Conservation (phyloP, 345 rosid genomes). For the Lumnitzera littorea region DNA sequence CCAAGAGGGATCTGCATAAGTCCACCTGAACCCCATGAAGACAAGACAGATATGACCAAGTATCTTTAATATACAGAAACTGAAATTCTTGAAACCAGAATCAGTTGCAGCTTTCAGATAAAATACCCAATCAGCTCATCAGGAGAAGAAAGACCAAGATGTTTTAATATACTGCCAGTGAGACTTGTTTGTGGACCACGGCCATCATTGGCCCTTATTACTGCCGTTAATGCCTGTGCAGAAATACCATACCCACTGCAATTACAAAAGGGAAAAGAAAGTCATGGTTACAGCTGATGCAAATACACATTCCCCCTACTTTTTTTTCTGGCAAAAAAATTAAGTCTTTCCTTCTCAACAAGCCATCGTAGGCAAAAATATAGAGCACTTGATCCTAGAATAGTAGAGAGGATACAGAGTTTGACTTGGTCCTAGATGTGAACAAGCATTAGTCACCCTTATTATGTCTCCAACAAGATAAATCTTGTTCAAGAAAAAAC, state of each 20-base stretch:
- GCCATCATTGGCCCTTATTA: conserved; percentile 86
- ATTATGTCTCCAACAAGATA: too few relatives aligned
- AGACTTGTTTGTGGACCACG: conserved; percentile 82
- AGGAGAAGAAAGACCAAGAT: conserved; percentile 69
- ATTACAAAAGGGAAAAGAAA: conserved; percentile 1
- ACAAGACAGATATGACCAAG: conserved; percentile 6
- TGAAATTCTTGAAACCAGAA: background rate
- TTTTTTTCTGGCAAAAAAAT: too few relatives aligned
- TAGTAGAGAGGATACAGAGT: too few relatives aligned
- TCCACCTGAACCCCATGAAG: conserved; percentile 40
- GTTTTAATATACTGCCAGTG: conserved; percentile 46
- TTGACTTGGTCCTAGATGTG: too few relatives aligned
- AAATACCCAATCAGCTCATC: conserved; percentile 73
- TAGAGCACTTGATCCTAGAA: too few relatives aligned
- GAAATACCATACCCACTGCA: conserved; percentile 92
- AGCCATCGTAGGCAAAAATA: too few relatives aligned
- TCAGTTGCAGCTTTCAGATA: background rate
- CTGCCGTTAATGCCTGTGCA: conserved; percentile 87
- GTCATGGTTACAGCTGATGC: background rate
- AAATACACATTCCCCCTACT: too few relatives aligned
- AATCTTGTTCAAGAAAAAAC: too few relatives aligned
- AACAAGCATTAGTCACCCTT: too few relatives aligned
- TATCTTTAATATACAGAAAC: background rate
- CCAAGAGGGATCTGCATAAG: conserved; percentile 77
- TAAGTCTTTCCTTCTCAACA: too few relatives aligned